A percentile compares a stretch with the other conserved stretches of the same genome.
Conservation (phyloP, 2,329 filamentous ascomycete species). For the Stagonosporopsis cucurbitacearum region DNA sequence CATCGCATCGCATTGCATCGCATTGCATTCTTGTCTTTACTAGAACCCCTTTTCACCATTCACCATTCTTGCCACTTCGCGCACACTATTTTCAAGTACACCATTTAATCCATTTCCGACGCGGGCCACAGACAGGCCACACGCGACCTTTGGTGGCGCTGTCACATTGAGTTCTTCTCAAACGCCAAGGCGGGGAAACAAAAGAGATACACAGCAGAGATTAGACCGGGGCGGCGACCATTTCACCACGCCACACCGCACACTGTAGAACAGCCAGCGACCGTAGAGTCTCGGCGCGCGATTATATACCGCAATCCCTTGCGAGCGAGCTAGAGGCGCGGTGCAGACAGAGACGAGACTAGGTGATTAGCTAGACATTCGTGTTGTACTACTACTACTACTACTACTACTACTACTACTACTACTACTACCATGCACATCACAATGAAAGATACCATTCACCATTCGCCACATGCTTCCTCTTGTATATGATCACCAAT, state of each 20-base stretch:
- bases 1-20: slow-evolving; percentile 5
- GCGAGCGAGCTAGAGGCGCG: slow-evolving; percentile 5
- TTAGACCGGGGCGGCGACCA: not conserved
- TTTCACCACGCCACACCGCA: not conserved
- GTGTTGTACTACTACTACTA: not conserved
- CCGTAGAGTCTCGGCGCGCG: not conserved
- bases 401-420: not conserved
- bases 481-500: no score
- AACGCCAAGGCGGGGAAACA: no score
- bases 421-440: not conserved
- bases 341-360: not conserved
- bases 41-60: no score
- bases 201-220: not conserved
- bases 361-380: not conserved
- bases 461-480: no score
- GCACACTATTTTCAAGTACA: slow-evolving; percentile 14
- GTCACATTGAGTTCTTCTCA: not conserved
- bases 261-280: not conserved
- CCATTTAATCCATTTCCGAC: slow-evolving; percentile 7
- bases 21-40: not conserved
- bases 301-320: not conserved
- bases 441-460: not conserved
- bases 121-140: not conserved
- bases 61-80: not conserved
- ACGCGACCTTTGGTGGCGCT: slow-evolving; percentile 1